Percentiles rank a stretch among this genome's conserved stretches.
Evolutionary conservation across 306 rosid species (phyloP).

Genomic region (Lablab purpureus): DNA sequence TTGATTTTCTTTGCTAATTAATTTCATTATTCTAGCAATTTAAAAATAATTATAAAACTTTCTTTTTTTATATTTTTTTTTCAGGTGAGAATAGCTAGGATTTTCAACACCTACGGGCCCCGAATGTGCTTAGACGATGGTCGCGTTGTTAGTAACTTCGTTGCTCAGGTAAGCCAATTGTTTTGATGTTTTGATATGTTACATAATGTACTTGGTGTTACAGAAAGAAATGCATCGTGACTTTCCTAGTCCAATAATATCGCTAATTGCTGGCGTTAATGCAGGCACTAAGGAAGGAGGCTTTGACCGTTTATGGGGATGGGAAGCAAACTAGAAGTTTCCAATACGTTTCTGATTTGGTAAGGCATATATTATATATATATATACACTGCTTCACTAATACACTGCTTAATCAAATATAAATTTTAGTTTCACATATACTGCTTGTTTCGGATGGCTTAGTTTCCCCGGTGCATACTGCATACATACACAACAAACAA

Average conservation of each 20-base stretch:
- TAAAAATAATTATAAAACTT: background rate
- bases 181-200: background rate
- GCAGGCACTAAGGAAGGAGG: constrained; percentile 5
- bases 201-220: background rate
- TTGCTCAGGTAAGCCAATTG: background rate
- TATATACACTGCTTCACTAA: no score
- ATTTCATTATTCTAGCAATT: background rate
- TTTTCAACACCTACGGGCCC: constrained; percentile 21
- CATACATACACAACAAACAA: background rate
- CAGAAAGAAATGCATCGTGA: background rate
- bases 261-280: background rate
- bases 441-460: background rate
- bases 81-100: constrained; percentile 17
- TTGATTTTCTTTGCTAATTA: background rate
- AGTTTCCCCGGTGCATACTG: background rate
- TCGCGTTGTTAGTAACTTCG: constrained; percentile 17
- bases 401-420: background rate
- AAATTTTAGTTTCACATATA: background rate
- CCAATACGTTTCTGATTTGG: constrained; percentile 8
- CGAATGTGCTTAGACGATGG: constrained; percentile 14
- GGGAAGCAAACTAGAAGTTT: constrained; percentile 11
- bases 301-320: constrained; percentile 17
- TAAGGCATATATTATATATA: background rate
- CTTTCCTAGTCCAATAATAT: background rate
- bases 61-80: background rate